Evolutionary conservation across 768 basidiomycete genomes (phyloP).

Genomic region (Mycena pura): DNA sequence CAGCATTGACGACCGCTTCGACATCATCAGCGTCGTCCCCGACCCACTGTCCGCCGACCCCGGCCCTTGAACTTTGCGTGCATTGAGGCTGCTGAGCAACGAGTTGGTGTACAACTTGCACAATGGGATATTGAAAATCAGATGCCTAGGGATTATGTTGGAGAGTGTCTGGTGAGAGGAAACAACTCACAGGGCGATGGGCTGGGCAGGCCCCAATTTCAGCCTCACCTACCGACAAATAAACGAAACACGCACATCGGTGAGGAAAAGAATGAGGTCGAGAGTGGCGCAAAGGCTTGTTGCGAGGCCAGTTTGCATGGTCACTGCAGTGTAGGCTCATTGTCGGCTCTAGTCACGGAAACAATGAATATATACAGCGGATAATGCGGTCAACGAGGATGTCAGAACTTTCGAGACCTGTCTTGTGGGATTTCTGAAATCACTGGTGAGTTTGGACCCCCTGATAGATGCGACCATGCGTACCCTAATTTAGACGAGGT

Average conservation of each 20-base stretch:
- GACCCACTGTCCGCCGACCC: slow-evolving; percentile 3
- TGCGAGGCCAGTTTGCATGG: slow-evolving; percentile 44
- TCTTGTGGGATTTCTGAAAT: slow-evolving; percentile 40
- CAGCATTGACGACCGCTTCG: neutral
- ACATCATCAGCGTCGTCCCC: neutral
- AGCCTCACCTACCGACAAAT: neutral
- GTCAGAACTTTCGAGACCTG: slow-evolving; percentile 44
- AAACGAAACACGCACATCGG: slow-evolving; percentile 13
- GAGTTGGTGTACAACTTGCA: slow-evolving; percentile 48
- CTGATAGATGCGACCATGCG: neutral
- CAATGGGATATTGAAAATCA: slow-evolving; percentile 43
- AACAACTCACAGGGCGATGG: slow-evolving; percentile 15
- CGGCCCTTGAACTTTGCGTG: slow-evolving; percentile 20
- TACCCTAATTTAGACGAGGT: neutral
- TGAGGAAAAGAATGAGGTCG: slow-evolving; percentile 40
- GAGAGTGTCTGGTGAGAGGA: neutral
- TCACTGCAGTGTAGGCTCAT: slow-evolving; percentile 30
- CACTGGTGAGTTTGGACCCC: neutral
- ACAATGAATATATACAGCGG: slow-evolving; percentile 32
- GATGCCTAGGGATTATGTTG: slow-evolving; percentile 27
- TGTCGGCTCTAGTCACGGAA: neutral
- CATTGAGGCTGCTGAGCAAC: slow-evolving; percentile 44
- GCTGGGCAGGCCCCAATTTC: neutral
- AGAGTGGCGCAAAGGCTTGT: slow-evolving; percentile 41
- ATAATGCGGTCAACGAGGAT: slow-evolving; percentile 46